Evolutionary conservation across 805 yeast species (phyloP).

Genomic region (Ogataea pilisensis): DNA sequence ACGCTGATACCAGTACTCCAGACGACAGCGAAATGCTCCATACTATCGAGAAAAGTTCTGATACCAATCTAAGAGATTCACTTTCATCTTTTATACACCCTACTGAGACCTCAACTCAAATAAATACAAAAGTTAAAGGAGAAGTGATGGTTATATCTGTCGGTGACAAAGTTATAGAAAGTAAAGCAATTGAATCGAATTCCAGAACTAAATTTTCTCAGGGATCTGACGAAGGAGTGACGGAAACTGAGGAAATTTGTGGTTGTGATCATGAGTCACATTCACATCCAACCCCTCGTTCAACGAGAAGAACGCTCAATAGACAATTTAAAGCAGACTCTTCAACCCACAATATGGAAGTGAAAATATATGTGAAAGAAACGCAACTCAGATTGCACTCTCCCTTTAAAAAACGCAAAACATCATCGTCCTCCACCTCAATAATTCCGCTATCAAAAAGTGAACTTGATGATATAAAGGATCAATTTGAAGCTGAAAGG

Average conservation of each 20-base stretch:
- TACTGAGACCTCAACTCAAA: neutral
- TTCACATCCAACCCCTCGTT: neutral
- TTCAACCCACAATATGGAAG: constrained; percentile 4
- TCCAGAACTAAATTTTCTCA: constrained; percentile 3
- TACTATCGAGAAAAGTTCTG: neutral
- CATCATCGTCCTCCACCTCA: neutral
- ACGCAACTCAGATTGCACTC: constrained; percentile 1
- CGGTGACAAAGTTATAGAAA: constrained; percentile 5
- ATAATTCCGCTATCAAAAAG: neutral
- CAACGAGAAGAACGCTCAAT: constrained; percentile 1
- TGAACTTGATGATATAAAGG: constrained; percentile 39
- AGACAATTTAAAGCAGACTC: neutral
- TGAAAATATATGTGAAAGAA: constrained; percentile 1
- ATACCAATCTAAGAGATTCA: neutral
- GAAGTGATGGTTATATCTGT: constrained; percentile 8
- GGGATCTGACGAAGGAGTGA: neutral
- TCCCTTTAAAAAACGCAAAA: constrained; percentile 1
- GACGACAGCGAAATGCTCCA: neutral
- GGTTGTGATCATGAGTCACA: neutral
- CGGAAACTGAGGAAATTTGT: neutral
- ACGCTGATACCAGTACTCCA: neutral
- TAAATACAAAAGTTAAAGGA: neutral
- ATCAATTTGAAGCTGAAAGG: constrained; percentile 51
- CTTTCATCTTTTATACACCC: neutral
- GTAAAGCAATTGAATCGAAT: neutral